Percentiles rank a stretch among this genome's conserved stretches.
Conservation (phyloP, 2,329 filamentous ascomycete genomes). For the Drechslerella coelobrocha region DNA sequence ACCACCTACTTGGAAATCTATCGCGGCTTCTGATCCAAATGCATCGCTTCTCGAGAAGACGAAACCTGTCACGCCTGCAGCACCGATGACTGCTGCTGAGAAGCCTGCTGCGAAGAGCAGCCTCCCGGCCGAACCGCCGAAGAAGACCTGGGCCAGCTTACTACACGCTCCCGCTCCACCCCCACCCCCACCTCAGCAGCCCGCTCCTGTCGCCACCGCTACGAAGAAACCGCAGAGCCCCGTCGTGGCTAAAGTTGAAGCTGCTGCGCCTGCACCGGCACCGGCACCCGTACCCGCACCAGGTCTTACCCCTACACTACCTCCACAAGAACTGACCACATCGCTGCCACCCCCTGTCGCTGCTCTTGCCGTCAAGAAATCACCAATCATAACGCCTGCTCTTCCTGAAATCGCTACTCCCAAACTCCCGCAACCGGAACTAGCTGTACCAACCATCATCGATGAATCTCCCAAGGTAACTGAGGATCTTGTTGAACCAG, state of each 20-base stretch:
- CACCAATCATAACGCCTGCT: conserved; percentile 59
- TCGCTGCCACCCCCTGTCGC: conserved; percentile 60
- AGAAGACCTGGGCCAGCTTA: conserved; percentile 61
- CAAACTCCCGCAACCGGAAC: conserved; percentile 54
- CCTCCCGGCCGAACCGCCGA: conserved; percentile 59
- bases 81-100: conserved; percentile 59
- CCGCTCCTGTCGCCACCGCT: conserved; percentile 52
- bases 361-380: conserved; percentile 61
- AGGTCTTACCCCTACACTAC: conserved; percentile 58
- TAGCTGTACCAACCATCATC: conserved; percentile 56
- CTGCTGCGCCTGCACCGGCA: conserved; percentile 53
- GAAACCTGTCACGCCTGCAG: conserved; percentile 32
- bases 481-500: conserved; percentile 52
- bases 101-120: conserved; percentile 71
- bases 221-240: conserved; percentile 56
- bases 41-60: conserved; percentile 35
- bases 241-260: conserved; percentile 51
- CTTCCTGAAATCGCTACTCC: conserved; percentile 55
- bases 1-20: conserved; percentile 30
- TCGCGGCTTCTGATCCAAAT: conserved; percentile 27
- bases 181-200: conserved; percentile 24
- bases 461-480: conserved; percentile 52
- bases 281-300: conserved; percentile 57
- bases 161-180: conserved; percentile 32
- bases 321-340: conserved; percentile 59